Conservation (phyloP, 345 rosid genomes). For the Linum trigynum region DNA sequence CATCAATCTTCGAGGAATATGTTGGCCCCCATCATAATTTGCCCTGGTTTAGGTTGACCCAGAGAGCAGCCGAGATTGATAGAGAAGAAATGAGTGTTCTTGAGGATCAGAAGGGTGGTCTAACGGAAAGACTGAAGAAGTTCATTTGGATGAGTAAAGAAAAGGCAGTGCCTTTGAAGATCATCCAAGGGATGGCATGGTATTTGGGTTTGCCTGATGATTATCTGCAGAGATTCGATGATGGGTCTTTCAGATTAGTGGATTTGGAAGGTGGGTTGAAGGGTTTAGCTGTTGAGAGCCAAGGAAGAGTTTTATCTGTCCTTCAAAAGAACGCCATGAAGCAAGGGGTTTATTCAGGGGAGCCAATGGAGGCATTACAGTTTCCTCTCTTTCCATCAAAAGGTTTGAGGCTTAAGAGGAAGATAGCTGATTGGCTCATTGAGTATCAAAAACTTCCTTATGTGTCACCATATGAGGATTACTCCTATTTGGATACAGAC, state of each 20-base stretch:
- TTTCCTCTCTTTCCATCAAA: conserved; percentile 75
- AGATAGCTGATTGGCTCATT: conserved; percentile 58
- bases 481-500: conserved; percentile 46
- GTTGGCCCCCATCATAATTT: conserved; percentile 53
- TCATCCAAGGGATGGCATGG: conserved; percentile 76
- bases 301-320: conserved; percentile 35
- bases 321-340: conserved; percentile 55
- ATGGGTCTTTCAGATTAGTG: conserved; percentile 45
- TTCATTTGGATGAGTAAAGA: conserved; percentile 61
- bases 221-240: conserved; percentile 35
- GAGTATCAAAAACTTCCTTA: conserved; percentile 71
- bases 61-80: conserved; percentile 55
- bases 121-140: conserved; percentile 51
- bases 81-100: conserved; percentile 38
- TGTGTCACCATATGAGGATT: conserved; percentile 72
- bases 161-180: conserved; percentile 60
- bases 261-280: conserved; percentile 64
- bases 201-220: conserved; percentile 69
- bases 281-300: conserved; percentile 43
- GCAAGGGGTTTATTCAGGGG: conserved; percentile 30
- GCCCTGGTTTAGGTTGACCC: conserved; percentile 90
- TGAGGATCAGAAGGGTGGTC: conserved; percentile 39
- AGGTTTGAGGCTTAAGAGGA: conserved; percentile 62
- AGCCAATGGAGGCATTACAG: conserved; percentile 35
- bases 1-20: conserved; percentile 75